Evolutionary conservation across 371 early-diverging fungal species (phyloP), one percentile per base, ranked within the genome.

Genomic region (Furculomyces boomerangus): DNA sequence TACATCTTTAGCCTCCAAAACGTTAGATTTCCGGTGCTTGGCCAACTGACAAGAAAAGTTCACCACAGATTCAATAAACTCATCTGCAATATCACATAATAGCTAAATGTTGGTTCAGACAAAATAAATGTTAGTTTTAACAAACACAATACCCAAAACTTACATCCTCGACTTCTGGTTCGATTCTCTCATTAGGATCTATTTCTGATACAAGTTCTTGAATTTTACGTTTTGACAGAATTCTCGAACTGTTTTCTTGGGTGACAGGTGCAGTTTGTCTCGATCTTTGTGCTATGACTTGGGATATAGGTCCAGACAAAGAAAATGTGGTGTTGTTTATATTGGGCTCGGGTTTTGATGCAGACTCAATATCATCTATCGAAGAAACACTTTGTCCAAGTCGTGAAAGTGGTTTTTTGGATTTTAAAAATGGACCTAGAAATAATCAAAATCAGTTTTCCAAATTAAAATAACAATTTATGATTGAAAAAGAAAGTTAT

Each of bases 91-190:
- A 56, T 88, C 87, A 59, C 91, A 71, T 45, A 64, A 39, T 74
- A 51, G 32, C 49, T 49, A 49, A 24, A 30, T 7, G 16, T 10
- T 35, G 16, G 16, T 10, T 10, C 7, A 35, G 16, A 16, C 35
- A 35, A 35, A 35, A 13, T 43, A 43, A 43, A 43, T 20, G 5
- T 5, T 43, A 13, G 22, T n/a, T 43, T n/a, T 16, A 43, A 13
- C 22, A 43, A 20, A 20, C n/a, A 22, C 43, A 7, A n/a, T 10
- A 20, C 22, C 10, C 5, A 43, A 43, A 13, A 31, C 13, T 49
- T 24, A 92, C 86, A 56, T 92, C 84, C 65, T 91, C 88, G 18
- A 90, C 89, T 61, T 88, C 90, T 2, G 85, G 83, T 41, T 91
- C 90, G 47, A 93, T 65, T 48, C 84, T 71, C 58, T 88, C 86